Evolutionary conservation across 108 stramenopile genomes (phyloP).

Genomic region (Cyclotella distinguenda): DNA sequence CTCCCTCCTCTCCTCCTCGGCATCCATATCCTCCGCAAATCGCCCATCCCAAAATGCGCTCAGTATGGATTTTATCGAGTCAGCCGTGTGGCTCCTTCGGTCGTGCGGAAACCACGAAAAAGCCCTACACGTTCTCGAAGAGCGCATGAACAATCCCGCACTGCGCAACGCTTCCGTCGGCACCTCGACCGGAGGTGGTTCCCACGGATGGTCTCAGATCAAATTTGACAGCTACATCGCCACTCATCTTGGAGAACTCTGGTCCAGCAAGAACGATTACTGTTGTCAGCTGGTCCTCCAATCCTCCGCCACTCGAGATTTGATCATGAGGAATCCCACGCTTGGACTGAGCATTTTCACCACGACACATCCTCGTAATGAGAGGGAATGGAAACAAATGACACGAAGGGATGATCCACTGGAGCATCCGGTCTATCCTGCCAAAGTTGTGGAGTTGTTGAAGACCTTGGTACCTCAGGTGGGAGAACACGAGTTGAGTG

Average conservation of each 20-base stretch:
- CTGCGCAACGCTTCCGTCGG: conserved; percentile 43
- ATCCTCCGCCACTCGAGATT: conserved; percentile 60
- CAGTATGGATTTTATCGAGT: conserved; percentile 77
- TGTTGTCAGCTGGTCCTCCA: conserved; percentile 67
- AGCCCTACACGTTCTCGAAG: conserved; percentile 68
- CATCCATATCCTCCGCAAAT: conserved; percentile 27
- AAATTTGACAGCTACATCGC: conserved; percentile 87
- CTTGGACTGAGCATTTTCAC: conserved; percentile 87
- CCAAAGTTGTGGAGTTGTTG: conserved; percentile 71
- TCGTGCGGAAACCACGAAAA: conserved; percentile 79
- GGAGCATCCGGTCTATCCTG: conserved; percentile 56
- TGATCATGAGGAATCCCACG: conserved; percentile 75
- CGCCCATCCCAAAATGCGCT: conserved; percentile 21
- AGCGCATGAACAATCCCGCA: conserved; percentile 46
- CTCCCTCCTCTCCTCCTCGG: conserved; percentile 32
- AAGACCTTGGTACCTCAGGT: conserved; percentile 50
- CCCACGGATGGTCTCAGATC: conserved; percentile 74
- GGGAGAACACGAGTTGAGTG: background rate
- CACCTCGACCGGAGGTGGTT: conserved; percentile 2
- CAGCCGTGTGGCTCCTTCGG: conserved; percentile 82
- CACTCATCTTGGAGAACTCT: conserved; percentile 83
- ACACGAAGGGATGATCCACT: conserved; percentile 67
- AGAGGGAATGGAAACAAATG: conserved; percentile 67
- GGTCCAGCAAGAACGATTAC: conserved; percentile 59
- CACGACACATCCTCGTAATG: conserved; percentile 71